A percentile compares a stretch with the other conserved stretches of the same genome.
Evolutionary conservation across 2,329 filamentous ascomycete species (phyloP).

Genomic region (Aspergillus carbonarius): DNA sequence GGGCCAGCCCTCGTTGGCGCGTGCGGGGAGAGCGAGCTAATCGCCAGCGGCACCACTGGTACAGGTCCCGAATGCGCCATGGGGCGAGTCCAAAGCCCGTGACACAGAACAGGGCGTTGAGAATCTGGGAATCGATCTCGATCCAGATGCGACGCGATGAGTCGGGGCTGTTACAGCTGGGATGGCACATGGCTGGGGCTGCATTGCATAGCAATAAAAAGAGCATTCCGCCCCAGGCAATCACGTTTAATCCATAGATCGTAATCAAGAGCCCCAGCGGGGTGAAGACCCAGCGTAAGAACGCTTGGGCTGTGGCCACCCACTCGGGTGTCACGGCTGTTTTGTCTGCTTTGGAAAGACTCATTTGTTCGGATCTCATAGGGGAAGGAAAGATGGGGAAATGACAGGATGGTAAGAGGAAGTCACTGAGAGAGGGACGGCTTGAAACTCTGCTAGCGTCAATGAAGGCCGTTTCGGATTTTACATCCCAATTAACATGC

Average conservation of each 20-base stretch:
- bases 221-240: constrained; percentile 90
- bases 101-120: constrained; percentile 82
- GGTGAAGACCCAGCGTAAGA: constrained; percentile 62
- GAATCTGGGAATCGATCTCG: constrained; percentile 78
- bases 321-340: not conserved
- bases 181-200: constrained; percentile 43
- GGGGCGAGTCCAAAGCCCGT: constrained; percentile 81
- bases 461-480: too few relatives aligned
- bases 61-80: constrained; percentile 80
- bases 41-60: constrained; percentile 26
- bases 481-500: too few relatives aligned
- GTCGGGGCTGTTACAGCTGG: constrained; percentile 61
- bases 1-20: too few relatives aligned
- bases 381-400: too few relatives aligned
- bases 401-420: too few relatives aligned
- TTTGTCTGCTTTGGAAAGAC: too few relatives aligned
- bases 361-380: too few relatives aligned
- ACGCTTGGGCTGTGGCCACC: too few relatives aligned
- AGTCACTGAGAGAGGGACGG: too few relatives aligned
- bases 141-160: constrained; percentile 70
- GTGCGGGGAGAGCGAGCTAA: too few relatives aligned
- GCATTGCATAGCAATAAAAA: constrained; percentile 80
- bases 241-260: constrained; percentile 76
- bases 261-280: constrained; percentile 74
- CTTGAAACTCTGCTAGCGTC: too few relatives aligned